A percentile compares a stretch with the other conserved stretches of the same genome.
These are phyloP conservation scores for Pichia manshurica DNA, from an alignment of 805 yeast genomes.

Conservation along the genomic window DNA sequence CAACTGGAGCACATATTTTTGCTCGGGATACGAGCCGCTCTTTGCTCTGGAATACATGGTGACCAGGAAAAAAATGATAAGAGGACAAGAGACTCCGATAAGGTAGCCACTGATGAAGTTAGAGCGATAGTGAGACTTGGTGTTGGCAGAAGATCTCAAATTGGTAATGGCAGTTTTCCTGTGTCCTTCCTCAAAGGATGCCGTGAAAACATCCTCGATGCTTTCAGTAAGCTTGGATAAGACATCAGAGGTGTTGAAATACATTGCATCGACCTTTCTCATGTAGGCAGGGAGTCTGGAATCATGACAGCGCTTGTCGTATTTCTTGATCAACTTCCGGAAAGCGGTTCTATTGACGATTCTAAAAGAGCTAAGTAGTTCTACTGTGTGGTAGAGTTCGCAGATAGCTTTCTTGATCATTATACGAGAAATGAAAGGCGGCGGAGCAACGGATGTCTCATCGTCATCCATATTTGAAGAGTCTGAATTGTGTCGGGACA, in stretches of 20 bases:
- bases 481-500: no score
- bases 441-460: not conserved
- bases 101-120: slow-evolving; percentile 61
- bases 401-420: slow-evolving; percentile 62
- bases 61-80: slow-evolving; percentile 34
- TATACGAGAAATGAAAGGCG: slow-evolving; percentile 57
- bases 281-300: slow-evolving; percentile 42
- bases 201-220: slow-evolving; percentile 62
- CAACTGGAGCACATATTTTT: slow-evolving; percentile 61
- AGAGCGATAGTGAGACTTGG: slow-evolving; percentile 36
- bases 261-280: slow-evolving; percentile 47
- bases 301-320: slow-evolving; percentile 63
- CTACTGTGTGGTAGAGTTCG: slow-evolving; percentile 69
- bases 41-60: slow-evolving; percentile 7
- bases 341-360: slow-evolving; percentile 80
- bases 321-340: slow-evolving; percentile 83
- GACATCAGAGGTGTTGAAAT: slow-evolving; percentile 56
- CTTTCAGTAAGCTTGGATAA: slow-evolving; percentile 53
- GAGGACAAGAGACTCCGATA: slow-evolving; percentile 66
- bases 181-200: slow-evolving; percentile 62
- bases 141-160: slow-evolving; percentile 43
- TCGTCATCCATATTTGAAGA: not conserved
- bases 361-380: slow-evolving; percentile 62
- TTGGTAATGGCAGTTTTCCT: slow-evolving; percentile 68
- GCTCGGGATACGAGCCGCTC: slow-evolving; percentile 43